Conservation (phyloP, 164 flowering plant genomes). For the Magnolia changhungtana region DNA sequence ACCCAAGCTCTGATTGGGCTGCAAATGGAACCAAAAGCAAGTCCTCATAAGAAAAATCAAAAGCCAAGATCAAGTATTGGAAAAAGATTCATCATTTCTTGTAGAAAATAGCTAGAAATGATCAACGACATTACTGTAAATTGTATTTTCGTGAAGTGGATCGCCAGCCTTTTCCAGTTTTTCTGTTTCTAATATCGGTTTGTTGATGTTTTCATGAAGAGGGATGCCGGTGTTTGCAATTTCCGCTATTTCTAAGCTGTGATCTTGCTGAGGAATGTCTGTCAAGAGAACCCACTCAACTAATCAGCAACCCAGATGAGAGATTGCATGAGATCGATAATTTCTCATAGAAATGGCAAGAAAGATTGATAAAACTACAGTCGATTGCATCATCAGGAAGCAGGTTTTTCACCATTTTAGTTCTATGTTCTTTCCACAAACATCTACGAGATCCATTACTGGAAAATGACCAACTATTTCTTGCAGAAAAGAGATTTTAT, state of each 20-base stretch:
- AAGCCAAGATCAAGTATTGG: neutral
- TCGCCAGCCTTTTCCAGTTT: neutral
- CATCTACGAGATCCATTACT: neutral
- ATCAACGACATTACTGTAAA: neutral
- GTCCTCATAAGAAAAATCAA: conserved; percentile 6
- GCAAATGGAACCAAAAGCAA: neutral
- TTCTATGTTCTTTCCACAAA: neutral
- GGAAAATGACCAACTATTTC: neutral
- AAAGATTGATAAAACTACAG: neutral
- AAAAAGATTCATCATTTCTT: neutral
- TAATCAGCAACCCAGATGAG: neutral
- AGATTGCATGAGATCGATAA: neutral
- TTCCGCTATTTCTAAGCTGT: conserved; percentile 3
- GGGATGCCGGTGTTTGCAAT: neutral
- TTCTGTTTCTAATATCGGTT: neutral
- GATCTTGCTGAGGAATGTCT: conserved; percentile 22
- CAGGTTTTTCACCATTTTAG: neutral
- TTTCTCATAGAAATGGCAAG: neutral
- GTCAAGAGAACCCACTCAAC: neutral
- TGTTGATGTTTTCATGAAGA: neutral
- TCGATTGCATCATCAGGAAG: neutral
- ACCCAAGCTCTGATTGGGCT: conserved; percentile 54
- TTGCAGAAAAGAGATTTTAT: neutral
- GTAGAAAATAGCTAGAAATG: neutral
- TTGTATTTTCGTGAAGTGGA: neutral